Conservation (phyloP, 2,329 filamentous ascomycete genomes). For the Ploettnerulaceae sp. region DNA sequence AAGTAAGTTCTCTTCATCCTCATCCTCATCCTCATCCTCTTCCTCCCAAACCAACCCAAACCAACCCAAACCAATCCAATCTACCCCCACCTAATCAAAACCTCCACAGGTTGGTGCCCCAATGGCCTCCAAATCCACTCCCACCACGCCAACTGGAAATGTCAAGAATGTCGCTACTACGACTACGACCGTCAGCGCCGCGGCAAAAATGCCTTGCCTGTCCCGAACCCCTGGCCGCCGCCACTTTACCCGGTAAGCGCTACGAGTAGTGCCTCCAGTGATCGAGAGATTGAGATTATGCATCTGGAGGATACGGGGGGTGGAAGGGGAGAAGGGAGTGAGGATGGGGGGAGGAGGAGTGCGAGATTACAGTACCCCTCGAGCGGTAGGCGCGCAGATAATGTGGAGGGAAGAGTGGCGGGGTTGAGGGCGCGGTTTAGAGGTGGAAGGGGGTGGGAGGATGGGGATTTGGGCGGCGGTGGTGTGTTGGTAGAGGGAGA, state of each 20-base stretch:
- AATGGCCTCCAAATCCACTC: not conserved
- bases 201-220: not conserved
- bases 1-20: no score
- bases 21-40: not conserved
- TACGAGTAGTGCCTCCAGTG: not conserved
- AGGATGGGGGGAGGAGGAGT: no score
- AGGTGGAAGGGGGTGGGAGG: not conserved
- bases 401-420: no score
- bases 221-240: not conserved
- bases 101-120: not conserved
- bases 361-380: no score
- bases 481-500: not conserved
- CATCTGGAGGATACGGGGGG: not conserved
- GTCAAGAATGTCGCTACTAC: constrained; percentile 2
- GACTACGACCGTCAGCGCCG: constrained; percentile 7
- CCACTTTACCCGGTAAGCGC: not conserved
- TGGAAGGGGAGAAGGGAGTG: no score
- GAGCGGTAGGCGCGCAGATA: no score
- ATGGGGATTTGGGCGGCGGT: not conserved
- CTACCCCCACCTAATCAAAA: no score
- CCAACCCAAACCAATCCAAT: no score
- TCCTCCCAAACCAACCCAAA: not conserved
- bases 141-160: not conserved
- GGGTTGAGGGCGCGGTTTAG: not conserved
- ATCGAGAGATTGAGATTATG: not conserved